Evolutionary conservation across 2,329 filamentous ascomycete genomes (phyloP).

Genomic region (Ophiosphaerella narmari): DNA sequence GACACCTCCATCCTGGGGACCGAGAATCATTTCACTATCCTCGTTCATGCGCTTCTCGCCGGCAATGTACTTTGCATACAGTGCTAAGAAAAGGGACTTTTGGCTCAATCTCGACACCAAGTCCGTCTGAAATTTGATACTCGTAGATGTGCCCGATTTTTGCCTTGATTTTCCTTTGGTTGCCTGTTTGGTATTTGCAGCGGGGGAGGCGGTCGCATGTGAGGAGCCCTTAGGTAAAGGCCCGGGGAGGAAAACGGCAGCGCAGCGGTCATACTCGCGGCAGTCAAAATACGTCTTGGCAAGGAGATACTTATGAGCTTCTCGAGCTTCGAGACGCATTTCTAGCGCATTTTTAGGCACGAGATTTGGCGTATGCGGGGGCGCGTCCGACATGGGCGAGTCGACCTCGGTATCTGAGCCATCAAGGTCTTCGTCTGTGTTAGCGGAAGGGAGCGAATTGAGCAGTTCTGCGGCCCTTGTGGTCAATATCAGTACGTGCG

Average conservation of each 20-base stretch:
- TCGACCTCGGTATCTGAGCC: conserved; percentile 64
- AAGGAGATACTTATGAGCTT: conserved; percentile 82
- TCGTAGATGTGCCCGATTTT: conserved; percentile 47
- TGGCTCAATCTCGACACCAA: conserved; percentile 69
- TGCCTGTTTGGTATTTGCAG: conserved; percentile 41
- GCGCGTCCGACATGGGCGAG: conserved; percentile 61
- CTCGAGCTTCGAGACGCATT: conserved; percentile 74
- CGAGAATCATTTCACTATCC: conserved; percentile 95
- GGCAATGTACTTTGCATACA: conserved; percentile 91
- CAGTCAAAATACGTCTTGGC: conserved; percentile 96
- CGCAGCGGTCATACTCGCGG: conserved; percentile 91
- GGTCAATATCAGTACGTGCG: conserved; percentile 29
- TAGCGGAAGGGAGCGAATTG: conserved; percentile 69
- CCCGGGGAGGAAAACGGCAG: conserved; percentile 84
- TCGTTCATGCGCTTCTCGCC: conserved; percentile 97
- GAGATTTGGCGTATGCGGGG: conserved; percentile 51
- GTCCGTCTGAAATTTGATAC: conserved; percentile 35
- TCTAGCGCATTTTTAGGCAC: conserved; percentile 70
- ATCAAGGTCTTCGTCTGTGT: conserved; percentile 54
- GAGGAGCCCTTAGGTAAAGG: conserved; percentile 72
- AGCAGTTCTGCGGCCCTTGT: conserved; percentile 91
- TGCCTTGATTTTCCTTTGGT: conserved; percentile 61
- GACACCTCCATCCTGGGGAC: conserved; percentile 84
- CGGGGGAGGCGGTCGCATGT: conserved; percentile 48
- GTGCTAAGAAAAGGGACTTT: conserved; percentile 85